phyloP scores from a whole-genome alignment of 2,329 filamentous ascomycete species.

The Alternaria viburni region DNA sequence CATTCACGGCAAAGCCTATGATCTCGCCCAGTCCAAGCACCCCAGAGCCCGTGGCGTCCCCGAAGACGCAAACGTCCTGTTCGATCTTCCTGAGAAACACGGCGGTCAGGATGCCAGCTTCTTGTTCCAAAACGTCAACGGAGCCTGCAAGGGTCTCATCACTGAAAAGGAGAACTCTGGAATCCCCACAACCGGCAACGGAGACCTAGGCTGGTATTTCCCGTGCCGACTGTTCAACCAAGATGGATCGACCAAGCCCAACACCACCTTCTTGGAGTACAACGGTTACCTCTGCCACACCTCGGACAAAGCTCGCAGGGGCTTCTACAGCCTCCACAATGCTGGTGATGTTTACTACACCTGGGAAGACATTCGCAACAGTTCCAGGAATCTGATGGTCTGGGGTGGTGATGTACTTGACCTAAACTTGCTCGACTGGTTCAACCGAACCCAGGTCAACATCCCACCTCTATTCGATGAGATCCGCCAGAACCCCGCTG shows the following conservation, averaged over 20 bases:
- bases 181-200: constrained; percentile 74
- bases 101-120: constrained; percentile 95
- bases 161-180: constrained; percentile 73
- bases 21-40: constrained; percentile 78
- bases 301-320: constrained; percentile 67
- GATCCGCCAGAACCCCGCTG: constrained; percentile 71
- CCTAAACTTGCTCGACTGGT: constrained; percentile 85
- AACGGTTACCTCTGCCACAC: constrained; percentile 91
- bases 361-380: constrained; percentile 93
- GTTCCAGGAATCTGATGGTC: constrained; percentile 85
- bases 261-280: constrained; percentile 77
- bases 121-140: constrained; percentile 98
- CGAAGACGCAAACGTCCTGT: constrained; percentile 78
- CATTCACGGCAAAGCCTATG: constrained; percentile 90
- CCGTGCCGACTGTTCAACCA: constrained; percentile 92
- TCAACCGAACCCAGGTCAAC: constrained; percentile 79
- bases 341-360: constrained; percentile 93
- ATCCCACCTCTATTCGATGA: constrained; percentile 80
- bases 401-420: constrained; percentile 95
- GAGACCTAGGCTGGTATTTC: constrained; percentile 92
- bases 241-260: constrained; percentile 82
- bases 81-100: constrained; percentile 80
- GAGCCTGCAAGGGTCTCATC: constrained; percentile 91
- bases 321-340: constrained; percentile 75
- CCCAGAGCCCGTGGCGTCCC: constrained; percentile 81